Base-by-base conservation (phyloP, 2,329 filamentous ascomycete genomes). In the Monilinia polystroma region DNA sequence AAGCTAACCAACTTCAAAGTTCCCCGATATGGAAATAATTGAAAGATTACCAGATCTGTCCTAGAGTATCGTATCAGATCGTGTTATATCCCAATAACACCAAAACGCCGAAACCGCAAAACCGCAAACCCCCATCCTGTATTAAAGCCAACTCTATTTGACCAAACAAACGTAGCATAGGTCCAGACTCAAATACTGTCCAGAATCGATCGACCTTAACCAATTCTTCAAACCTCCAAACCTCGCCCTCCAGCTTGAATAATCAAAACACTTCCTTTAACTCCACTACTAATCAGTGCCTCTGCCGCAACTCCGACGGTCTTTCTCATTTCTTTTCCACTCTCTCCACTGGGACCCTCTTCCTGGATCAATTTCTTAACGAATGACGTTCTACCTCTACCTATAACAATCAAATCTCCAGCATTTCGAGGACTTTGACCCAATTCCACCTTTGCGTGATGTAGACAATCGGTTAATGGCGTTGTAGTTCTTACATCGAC, bases 341-440 rank as follows among this genome's bases (percentile, higher is more conserved):
- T 52, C 11, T 73, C 72, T 35, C 67, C 69, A 4, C 73, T 74
- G 12, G 72, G 68, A 11, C 38, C 57, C n/a, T 71, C 69, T 35
- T 54, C 56, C 12, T 47, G 47, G 64, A 67, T n/a, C 66, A 66
- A 16, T 71, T 66, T 41, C 70, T 35, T 56, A 41, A 63, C 63
- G 52, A 69, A 67, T 73, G 69, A 67, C 67, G 71, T 71, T 57
- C 63, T 70, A 76, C 74, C 69, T 73, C 78, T 69, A n/a, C 90
- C 90, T 16, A 92, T 79, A 1, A 93, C 81, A 20, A 93, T 80
- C 29, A 93, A 79, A 74, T 92, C 90, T 2, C 90, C 90, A 0
- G 87, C 87, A 71, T 91, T 92, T 73, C 81, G 83, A 0, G 83
- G 81, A 23, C 83, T 82, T 68, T 85, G 83, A 0, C 85, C 85